A percentile compares a stretch with the other conserved stretches of the same genome.
phyloP scores from a whole-genome alignment of 2,329 filamentous ascomycete species.

The Zelopaecilomyces penicillatus region DNA sequence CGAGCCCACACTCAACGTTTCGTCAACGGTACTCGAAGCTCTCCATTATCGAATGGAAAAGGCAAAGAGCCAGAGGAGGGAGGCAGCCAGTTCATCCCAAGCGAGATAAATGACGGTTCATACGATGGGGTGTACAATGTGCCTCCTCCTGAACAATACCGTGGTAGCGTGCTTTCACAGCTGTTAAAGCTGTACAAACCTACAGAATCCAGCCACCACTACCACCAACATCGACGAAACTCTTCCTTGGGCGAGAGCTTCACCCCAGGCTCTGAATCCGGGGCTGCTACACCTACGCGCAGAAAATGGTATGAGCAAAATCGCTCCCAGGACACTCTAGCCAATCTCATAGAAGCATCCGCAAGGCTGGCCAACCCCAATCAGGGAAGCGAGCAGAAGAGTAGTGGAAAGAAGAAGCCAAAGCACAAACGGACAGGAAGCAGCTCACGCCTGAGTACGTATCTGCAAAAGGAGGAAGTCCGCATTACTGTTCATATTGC shows the following conservation, averaged over 20 bases:
- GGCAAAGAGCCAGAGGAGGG: conserved; percentile 2
- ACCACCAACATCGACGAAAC: conserved; percentile 16
- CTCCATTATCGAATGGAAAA: conserved; percentile 7
- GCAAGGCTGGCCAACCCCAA: conserved; percentile 17
- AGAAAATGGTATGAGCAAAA: conserved; percentile 43
- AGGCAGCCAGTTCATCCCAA: conserved; percentile 1
- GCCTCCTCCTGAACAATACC: conserved; percentile 32
- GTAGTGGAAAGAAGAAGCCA: conserved; percentile 23
- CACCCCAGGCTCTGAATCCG: conserved; percentile 27
- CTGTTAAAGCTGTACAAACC: conserved; percentile 39
- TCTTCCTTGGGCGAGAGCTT: conserved; percentile 20
- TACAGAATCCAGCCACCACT: conserved; percentile 16
- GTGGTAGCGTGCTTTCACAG: conserved; percentile 37
- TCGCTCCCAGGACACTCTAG: conserved; percentile 37
- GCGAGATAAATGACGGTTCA: conserved; percentile 28
- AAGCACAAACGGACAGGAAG: conserved; percentile 30
- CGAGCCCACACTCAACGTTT: conserved; percentile 30
- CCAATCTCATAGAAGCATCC: conserved; percentile 40
- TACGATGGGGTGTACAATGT: conserved; percentile 34
- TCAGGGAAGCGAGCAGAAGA: conserved; percentile 11
- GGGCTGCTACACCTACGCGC: conserved; percentile 33
- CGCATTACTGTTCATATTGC: conserved; percentile 46
- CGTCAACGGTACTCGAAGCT: conserved; percentile 7
- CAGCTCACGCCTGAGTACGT: conserved; percentile 26
- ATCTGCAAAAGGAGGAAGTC: conserved; percentile 35